Conservation (phyloP, 1,284 basidiomycete genomes). For the Pholiota adiposa region DNA sequence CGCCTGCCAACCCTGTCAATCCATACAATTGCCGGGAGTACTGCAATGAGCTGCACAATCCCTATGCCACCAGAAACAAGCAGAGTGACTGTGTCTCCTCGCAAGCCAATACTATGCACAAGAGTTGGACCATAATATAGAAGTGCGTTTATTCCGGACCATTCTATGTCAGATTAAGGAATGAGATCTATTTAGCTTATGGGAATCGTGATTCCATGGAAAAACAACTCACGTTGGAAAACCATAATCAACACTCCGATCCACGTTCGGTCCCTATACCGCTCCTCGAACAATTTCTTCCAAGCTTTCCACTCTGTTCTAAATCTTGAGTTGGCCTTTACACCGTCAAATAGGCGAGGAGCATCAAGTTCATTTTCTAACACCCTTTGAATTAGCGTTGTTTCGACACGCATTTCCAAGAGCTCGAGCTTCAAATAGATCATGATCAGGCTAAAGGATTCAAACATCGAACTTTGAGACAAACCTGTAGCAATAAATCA, state of each 20-base stretch:
- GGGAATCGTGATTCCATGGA: neutral
- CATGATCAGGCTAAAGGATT: neutral
- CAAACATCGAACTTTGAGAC: constrained; percentile 11
- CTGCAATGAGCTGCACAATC: constrained; percentile 78
- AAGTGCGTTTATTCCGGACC: constrained; percentile 83
- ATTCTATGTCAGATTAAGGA: constrained; percentile 51
- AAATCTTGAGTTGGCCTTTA: constrained; percentile 27
- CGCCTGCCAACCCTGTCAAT: constrained; percentile 73
- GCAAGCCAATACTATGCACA: constrained; percentile 64
- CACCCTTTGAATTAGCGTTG: constrained; percentile 46
- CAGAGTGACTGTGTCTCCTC: constrained; percentile 54
- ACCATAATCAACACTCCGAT: constrained; percentile 77
- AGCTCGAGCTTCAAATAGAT: constrained; percentile 62
- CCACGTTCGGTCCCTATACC: constrained; percentile 61
- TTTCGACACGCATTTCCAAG: constrained; percentile 74
- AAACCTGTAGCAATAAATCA: constrained; percentile 62
- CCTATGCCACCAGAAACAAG: constrained; percentile 79
- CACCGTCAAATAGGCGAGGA: constrained; percentile 5
- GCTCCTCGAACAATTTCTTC: constrained; percentile 54
- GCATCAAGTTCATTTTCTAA: constrained; percentile 12
- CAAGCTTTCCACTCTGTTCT: constrained; percentile 52
- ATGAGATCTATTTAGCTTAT: neutral
- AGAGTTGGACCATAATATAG: constrained; percentile 82
- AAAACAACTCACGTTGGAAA: constrained; percentile 67
- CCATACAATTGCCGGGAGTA: constrained; percentile 72